A percentile compares a stretch with the other conserved stretches of the same genome.
phyloP scores from a whole-genome alignment of 805 yeast species.

The Kluyveromyces lactis region DNA sequence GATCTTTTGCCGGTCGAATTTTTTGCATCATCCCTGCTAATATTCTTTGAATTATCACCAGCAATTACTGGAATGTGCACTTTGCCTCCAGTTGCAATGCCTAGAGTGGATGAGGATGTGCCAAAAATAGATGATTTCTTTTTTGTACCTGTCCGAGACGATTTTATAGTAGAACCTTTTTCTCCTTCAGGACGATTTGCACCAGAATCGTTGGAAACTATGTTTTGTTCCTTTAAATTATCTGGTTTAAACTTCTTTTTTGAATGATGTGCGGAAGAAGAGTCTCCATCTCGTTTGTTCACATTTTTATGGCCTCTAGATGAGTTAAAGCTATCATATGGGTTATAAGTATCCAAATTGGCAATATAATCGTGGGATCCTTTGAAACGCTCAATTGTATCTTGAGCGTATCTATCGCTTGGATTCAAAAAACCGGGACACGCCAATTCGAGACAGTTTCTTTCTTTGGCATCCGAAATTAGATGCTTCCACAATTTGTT shows the following conservation, averaged over 20 bases:
- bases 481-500: constrained; percentile 70
- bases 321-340: background rate
- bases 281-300: background rate
- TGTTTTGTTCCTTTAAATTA: too few relatives aligned
- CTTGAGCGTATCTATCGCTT: constrained; percentile 12
- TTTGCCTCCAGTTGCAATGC: constrained; percentile 4
- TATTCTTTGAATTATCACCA: background rate
- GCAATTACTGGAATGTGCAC: constrained; percentile 9
- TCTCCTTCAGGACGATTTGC: too few relatives aligned
- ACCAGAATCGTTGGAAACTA: too few relatives aligned
- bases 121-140: constrained; percentile 29
- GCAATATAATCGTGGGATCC: constrained; percentile 7
- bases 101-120: constrained; percentile 9
- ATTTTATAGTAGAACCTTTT: too few relatives aligned
- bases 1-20: too few relatives aligned
- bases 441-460: constrained; percentile 31
- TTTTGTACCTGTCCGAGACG: constrained; percentile 14
- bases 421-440: constrained; percentile 23
- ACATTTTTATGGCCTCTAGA: background rate
- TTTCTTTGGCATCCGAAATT: constrained; percentile 51
- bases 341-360: constrained; percentile 8
- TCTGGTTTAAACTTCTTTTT: background rate
- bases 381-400: constrained; percentile 9
- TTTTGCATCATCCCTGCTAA: too few relatives aligned
- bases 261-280: background rate